Percentiles rank a stretch among this genome's conserved stretches.
phyloP scores from a whole-genome alignment of 495 filamentous ascomycete species.

The Tuber melanosporum region DNA sequence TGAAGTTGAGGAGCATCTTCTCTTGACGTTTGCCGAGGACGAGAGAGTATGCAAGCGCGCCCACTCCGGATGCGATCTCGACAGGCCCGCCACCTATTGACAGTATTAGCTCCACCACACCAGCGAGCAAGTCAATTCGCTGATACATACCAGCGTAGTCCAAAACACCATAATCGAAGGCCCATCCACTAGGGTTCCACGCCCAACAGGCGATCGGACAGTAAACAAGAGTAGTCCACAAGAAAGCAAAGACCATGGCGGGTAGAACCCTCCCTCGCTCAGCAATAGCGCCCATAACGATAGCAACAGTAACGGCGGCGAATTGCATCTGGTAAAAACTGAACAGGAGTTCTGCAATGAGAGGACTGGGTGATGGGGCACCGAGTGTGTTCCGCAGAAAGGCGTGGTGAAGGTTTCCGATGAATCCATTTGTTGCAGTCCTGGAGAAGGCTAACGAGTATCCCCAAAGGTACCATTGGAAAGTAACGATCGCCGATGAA shows the following conservation, averaged over 20 bases:
- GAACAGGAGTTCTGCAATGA: slow-evolving; percentile 84
- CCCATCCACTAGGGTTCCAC: slow-evolving; percentile 94
- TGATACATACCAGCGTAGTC: slow-evolving; percentile 72
- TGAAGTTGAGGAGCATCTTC: slow-evolving; percentile 93
- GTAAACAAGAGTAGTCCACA: slow-evolving; percentile 96
- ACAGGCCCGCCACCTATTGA: slow-evolving; percentile 69
- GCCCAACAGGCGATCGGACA: slow-evolving; percentile 93
- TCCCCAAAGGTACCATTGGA: slow-evolving; percentile 99
- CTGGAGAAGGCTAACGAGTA: slow-evolving; percentile 89
- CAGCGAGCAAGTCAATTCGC: background rate
- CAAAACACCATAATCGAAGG: slow-evolving; percentile 80
- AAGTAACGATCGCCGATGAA: slow-evolving; percentile 78
- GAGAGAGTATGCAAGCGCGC: slow-evolving; percentile 89
- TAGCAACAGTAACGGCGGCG: slow-evolving; percentile 84
- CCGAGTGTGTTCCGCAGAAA: slow-evolving; percentile 74
- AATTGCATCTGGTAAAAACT: slow-evolving; percentile 97
- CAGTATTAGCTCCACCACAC: background rate
- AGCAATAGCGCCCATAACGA: slow-evolving; percentile 84
- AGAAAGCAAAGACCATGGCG: slow-evolving; percentile 90
- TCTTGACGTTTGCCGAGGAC: slow-evolving; percentile 94
- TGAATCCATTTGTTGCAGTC: slow-evolving; percentile 70
- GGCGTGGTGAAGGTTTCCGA: slow-evolving; percentile 81
- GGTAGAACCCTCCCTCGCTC: slow-evolving; percentile 91
- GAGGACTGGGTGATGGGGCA: slow-evolving; percentile 67
- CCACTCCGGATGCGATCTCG: slow-evolving; percentile 91